phyloP scores from a whole-genome alignment of 371 early-diverging fungal genomes.

The Apophysomyces variabilis region DNA sequence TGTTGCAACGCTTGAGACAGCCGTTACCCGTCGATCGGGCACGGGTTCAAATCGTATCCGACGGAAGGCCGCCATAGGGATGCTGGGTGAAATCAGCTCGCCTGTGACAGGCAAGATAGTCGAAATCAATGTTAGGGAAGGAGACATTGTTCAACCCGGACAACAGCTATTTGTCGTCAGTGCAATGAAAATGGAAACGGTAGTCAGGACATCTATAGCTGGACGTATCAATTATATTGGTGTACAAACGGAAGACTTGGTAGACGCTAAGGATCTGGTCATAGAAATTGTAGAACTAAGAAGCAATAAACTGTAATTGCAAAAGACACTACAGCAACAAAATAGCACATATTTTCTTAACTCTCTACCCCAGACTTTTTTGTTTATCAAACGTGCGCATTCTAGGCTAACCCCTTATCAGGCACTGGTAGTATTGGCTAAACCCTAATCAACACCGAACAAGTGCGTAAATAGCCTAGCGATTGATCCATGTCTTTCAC shows the following conservation, averaged over 20 bases:
- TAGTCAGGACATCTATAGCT: constrained; percentile 26
- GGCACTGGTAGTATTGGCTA: too few relatives aligned
- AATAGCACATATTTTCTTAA: too few relatives aligned
- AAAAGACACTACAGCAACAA: too few relatives aligned
- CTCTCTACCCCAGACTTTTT: too few relatives aligned
- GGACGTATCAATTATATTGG: constrained; percentile 33
- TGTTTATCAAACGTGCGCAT: too few relatives aligned
- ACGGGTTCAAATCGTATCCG: constrained; percentile 28
- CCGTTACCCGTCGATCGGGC: constrained; percentile 31
- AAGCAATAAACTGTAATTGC: constrained; percentile 33
- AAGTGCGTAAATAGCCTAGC: too few relatives aligned
- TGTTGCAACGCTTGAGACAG: constrained; percentile 17
- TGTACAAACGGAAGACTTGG: constrained; percentile 35
- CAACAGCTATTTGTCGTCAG: constrained; percentile 47
- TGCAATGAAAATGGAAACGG: constrained; percentile 56
- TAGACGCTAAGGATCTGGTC: constrained; percentile 43
- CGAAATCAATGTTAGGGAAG: constrained; percentile 37
- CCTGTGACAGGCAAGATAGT: constrained; percentile 51
- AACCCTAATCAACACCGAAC: too few relatives aligned
- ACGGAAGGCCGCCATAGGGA: constrained; percentile 33
- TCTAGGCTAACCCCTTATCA: too few relatives aligned
- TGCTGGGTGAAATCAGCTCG: constrained; percentile 29
- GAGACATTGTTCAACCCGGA: constrained; percentile 29
- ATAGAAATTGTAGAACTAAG: constrained; percentile 30
- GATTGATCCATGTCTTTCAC: too few relatives aligned